Base-by-base conservation (phyloP, 306 rosid species). In the Notholithocarpus densiflorus region DNA sequence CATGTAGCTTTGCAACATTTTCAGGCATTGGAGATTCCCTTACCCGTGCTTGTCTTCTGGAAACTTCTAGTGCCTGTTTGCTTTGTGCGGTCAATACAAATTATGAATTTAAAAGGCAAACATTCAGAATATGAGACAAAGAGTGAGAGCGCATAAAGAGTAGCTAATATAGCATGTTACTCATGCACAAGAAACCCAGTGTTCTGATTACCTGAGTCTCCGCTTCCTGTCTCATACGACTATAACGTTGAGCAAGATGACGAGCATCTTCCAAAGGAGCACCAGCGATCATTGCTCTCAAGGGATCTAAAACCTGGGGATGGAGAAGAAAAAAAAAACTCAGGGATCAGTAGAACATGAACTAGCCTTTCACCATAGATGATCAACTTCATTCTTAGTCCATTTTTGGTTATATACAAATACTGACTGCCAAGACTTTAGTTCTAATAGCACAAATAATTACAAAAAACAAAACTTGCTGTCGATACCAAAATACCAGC, bases 221-320 rank as follows among this genome's bases (percentile, higher is more conserved):
- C 37, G 99, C 98, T 83, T 95, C 99, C 75, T 91, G 99, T 80
- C 99, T 87, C 98, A 95, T 90, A 72, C 93, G 88, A 89, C 99
- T 93, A 84, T 95, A 95, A 80, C 98, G 91, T 72, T 95, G 98
- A 77, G 90, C 99, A 79, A 95, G 98, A 87, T 95, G 97, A 66
- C 99, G 98, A 75, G 99, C 98, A 89, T 95, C 99, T 94, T 93
- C 99, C 84, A 95, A 81, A 80, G 99, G 99, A 72, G 91, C 81
- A 76, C 99, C 91, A 23, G 40, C 80, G 52, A 90, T 76, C 97
- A 95, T 95, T 84, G 97, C 97, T 84, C 96, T 91, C 82, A 95
- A 84, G 68, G 99, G 99, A 86, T 95, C 99, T 81, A 95, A 89
- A 83, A 95, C 83, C 99, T 95, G 84, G 52, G 86, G 81, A 48